phyloP scores from a whole-genome alignment of 305 asterid species.

The Caryopteris hybrid region DNA sequence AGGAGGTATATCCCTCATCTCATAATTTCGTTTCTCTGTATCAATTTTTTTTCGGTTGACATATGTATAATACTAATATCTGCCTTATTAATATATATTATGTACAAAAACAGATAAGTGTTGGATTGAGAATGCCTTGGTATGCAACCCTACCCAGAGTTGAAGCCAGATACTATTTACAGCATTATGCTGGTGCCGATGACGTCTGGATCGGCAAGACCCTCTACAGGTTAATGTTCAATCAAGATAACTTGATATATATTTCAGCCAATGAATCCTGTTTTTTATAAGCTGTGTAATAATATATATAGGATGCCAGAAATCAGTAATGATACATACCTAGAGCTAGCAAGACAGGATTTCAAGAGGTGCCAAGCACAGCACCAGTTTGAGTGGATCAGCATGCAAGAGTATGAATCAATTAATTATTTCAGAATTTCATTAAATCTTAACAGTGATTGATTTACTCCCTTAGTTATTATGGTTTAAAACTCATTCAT shows the following conservation, averaged over 20 bases:
- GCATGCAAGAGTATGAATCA: conserved; percentile 26
- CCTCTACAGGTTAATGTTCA: neutral
- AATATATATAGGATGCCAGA: conserved; percentile 24
- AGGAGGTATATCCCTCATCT: neutral
- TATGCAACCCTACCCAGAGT: conserved; percentile 19
- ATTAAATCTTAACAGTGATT: no score
- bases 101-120: neutral
- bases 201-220: conserved; percentile 21
- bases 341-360: conserved; percentile 28
- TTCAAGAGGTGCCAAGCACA: conserved; percentile 33
- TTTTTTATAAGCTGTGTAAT: no score
- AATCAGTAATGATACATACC: conserved; percentile 23
- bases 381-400: conserved; percentile 32
- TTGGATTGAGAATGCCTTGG: conserved; percentile 18
- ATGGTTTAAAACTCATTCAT: no score
- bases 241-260: no score
- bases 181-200: neutral
- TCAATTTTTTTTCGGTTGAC: neutral
- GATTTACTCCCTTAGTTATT: no score
- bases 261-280: no score
- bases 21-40: no score
- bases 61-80: no score
- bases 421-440: no score
- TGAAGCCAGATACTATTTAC: conserved; percentile 1
- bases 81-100: neutral